Evolutionary conservation across 2,329 filamentous ascomycete species (phyloP).

Genomic region (Colletotrichum endophyticum): DNA sequence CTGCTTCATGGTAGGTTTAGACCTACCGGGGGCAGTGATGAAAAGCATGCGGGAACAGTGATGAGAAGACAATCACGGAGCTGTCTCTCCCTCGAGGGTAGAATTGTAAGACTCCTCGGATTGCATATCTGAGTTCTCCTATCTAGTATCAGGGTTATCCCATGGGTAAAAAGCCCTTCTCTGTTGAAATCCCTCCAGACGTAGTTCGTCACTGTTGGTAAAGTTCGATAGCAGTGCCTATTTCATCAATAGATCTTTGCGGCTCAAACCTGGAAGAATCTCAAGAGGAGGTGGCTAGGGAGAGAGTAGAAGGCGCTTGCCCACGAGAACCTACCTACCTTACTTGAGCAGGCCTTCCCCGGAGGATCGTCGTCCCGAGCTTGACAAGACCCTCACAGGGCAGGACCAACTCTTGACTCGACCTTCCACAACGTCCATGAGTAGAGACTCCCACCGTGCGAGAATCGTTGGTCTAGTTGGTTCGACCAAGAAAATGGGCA

Average conservation of each 20-base stretch:
- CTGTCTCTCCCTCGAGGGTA: background rate
- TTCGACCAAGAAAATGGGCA: background rate
- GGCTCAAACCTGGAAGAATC: background rate
- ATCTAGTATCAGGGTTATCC: background rate
- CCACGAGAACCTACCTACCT: too few relatives aligned
- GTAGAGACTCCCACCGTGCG: background rate
- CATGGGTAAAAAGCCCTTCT: background rate
- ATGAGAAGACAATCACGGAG: background rate
- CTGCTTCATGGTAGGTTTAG: background rate
- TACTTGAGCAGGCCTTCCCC: background rate
- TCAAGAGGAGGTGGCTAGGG: fast-evolving
- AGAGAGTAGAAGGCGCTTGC: background rate
- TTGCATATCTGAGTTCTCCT: background rate
- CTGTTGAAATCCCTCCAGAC: background rate
- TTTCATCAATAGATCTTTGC: background rate
- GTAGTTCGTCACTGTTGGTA: background rate
- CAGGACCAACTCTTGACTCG: background rate
- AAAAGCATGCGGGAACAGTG: background rate
- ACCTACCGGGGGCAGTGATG: background rate
- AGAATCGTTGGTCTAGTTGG: background rate
- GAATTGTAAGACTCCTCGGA: background rate
- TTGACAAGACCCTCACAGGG: fast-evolving
- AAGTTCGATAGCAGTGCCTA: background rate
- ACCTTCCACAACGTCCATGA: background rate
- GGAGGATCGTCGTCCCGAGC: background rate